phyloP scores from a whole-genome alignment of 202 grass and related monocot species.

The Setaria italica region DNA sequence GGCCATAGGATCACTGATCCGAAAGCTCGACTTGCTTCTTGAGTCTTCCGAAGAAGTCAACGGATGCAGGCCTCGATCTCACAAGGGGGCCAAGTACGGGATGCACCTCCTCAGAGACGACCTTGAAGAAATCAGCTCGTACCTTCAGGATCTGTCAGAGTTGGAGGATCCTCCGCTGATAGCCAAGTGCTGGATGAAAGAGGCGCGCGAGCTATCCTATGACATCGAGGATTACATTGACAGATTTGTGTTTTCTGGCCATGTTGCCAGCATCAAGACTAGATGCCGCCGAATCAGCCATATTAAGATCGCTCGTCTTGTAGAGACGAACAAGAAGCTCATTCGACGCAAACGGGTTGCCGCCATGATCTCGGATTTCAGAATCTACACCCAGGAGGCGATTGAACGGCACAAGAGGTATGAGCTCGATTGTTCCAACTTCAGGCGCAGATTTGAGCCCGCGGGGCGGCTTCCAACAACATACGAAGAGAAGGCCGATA shows the following conservation, averaged over 20 bases:
- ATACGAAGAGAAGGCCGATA: neutral
- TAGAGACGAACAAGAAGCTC: neutral
- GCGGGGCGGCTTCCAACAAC: neutral
- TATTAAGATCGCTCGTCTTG: neutral
- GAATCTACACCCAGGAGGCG: neutral
- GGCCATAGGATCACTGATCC: neutral
- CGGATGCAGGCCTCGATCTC: neutral
- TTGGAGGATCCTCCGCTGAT: neutral
- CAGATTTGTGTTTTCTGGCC: neutral
- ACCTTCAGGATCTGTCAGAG: neutral
- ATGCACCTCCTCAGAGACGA: neutral
- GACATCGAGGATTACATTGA: neutral
- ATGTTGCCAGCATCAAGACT: neutral
- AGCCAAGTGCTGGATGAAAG: conserved; percentile 35
- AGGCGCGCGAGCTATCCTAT: conserved; percentile 2
- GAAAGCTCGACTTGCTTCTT: conserved; percentile 2
- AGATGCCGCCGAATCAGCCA: neutral
- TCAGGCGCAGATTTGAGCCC: neutral
- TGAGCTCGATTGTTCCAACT: neutral
- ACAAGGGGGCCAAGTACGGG: neutral
- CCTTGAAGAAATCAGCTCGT: neutral
- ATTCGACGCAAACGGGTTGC: neutral
- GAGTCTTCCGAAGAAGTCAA: neutral
- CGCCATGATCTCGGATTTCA: neutral
- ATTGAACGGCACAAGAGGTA: conserved; percentile 15